Base-by-base conservation (phyloP, 2,329 filamentous ascomycete genomes). In the Claviceps sp. region DNA sequence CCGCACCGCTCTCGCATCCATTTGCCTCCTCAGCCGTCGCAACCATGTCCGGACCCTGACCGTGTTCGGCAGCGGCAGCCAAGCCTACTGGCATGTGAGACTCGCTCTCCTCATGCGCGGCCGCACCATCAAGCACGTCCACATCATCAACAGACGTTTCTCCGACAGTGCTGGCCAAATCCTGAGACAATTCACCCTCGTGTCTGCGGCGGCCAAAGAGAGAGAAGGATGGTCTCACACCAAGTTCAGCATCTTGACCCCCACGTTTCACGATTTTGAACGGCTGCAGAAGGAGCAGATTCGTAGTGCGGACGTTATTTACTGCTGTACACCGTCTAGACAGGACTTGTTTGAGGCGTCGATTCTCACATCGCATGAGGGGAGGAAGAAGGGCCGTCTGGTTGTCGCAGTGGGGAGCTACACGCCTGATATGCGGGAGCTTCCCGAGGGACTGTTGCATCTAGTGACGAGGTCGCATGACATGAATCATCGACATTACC, bases 21-120 rank as follows among this genome's bases (percentile, higher is more conserved):
- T 83, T 50, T 80, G 83, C 26, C 73, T 88, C 0, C 72, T 88
- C 37, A 66, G 68, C 20, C 77, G 76, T 39, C 86, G 91, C 52
- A 72, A 77, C 51, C 77, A 77, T 29, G 83, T 95, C 43, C 82
- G 84, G 62, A 87, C 83, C 14, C 63, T 96, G 11, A 83, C 85
- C 14, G 84, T 95, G 50, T 97, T 96, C 64, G 91, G 91, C 23
- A 83, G 85, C 37, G 91, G 91, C 45, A 82, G 85, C 59, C 90
- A 96, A 70, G 91, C 91, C 13, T 95, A 91, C 71, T 97, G 90
- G 90, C 91, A 96, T 64, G 80, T 95, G 44, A 83, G 89, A 1
- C 77, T 97, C 4, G 84, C 90, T 0, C 75, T 97, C 11, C 75
- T 91, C 56, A 75, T 93, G 48, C 84, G 77, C 22, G 80, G 80